Percentiles rank a stretch among this genome's conserved stretches.
Conservation (phyloP, 78 protist genomes). For the Salpingoeca rosetta region DNA sequence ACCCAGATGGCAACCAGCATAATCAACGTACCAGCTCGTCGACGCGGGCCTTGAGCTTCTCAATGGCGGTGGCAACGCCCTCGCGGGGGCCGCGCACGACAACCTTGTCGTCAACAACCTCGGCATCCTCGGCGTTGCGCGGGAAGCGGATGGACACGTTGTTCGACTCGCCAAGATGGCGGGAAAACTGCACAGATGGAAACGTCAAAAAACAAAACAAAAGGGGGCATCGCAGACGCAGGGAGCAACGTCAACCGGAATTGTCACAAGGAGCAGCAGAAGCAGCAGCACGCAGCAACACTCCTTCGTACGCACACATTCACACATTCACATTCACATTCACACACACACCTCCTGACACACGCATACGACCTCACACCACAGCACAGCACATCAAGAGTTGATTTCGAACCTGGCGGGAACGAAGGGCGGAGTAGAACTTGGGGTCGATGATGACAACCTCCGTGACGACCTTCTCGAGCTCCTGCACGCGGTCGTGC, state of each 20-base stretch:
- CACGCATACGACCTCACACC: not conserved
- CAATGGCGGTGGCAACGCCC: not conserved
- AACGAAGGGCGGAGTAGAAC: not conserved
- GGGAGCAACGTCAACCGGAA: not conserved
- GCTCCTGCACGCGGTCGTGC: not conserved
- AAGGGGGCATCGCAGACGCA: not conserved
- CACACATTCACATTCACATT: no score
- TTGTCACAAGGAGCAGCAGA: no score
- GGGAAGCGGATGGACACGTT: not conserved
- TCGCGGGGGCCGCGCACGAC: not conserved
- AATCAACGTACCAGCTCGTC: not conserved
- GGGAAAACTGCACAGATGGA: not conserved
- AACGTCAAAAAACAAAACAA: not conserved
- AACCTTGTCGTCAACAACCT: not conserved
- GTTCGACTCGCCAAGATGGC: not conserved
- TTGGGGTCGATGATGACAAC: not conserved
- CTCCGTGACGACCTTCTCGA: not conserved
- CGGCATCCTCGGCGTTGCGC: not conserved
- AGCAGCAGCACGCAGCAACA: no score
- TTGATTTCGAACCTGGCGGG: no score
- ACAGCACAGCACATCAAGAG: not conserved
- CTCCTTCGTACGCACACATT: no score
- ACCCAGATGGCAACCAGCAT: not conserved
- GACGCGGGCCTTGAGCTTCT: not conserved
- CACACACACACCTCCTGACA: no score